Conservation (phyloP, 345 rosid genomes). For the Melaleuca quinquenervia region DNA sequence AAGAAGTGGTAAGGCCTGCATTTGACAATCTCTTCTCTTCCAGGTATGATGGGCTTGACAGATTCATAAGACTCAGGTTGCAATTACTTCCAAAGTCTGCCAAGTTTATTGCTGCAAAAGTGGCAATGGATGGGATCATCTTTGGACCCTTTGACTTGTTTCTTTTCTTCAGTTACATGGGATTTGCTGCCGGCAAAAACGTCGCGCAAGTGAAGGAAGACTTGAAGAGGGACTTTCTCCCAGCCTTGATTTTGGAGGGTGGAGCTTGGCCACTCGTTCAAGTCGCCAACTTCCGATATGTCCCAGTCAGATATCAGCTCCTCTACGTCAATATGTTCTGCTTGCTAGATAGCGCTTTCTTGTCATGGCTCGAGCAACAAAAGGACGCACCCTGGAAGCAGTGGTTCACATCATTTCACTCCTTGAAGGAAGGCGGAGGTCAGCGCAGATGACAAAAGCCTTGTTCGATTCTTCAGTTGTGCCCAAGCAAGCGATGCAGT, state of each 20-base stretch:
- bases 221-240: slow-evolving; percentile 88
- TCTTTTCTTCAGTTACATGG: slow-evolving; percentile 84
- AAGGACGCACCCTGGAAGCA: slow-evolving; percentile 94
- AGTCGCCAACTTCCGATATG: slow-evolving; percentile 70
- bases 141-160: slow-evolving; percentile 82
- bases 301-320: slow-evolving; percentile 83
- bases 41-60: slow-evolving; percentile 88
- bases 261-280: slow-evolving; percentile 83
- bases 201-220: slow-evolving; percentile 64
- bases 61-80: slow-evolving; percentile 52
- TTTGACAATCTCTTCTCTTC: background rate
- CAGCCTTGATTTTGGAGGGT: slow-evolving; percentile 76
- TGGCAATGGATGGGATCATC: slow-evolving; percentile 79
- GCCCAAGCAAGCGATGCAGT: background rate
- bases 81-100: slow-evolving; percentile 50
- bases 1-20: background rate
- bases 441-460: slow-evolving; percentile 23
- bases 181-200: slow-evolving; percentile 63
- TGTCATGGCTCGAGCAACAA: slow-evolving; percentile 91
- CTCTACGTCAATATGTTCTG: slow-evolving; percentile 83
- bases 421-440: slow-evolving; percentile 46
- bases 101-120: slow-evolving; percentile 74
- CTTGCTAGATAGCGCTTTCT: slow-evolving; percentile 76
- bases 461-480: background rate
- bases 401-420: slow-evolving; percentile 49